Evolutionary conservation across 1,139 yeast genomes (phyloP).

Genomic region (Sugiyamaella novakii): DNA sequence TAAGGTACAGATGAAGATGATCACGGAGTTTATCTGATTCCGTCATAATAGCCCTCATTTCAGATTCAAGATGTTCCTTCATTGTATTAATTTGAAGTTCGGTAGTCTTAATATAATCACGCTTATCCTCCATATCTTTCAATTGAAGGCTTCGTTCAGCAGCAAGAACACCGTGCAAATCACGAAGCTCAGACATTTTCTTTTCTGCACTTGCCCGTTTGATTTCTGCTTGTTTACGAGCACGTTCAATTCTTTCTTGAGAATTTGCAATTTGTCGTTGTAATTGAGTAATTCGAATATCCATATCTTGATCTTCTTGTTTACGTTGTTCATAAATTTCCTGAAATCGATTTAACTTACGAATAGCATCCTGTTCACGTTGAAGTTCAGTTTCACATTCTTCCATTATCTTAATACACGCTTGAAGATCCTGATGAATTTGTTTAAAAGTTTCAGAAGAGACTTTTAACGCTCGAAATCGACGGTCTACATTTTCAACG

Average conservation of each 20-base stretch:
- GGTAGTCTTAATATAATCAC: constrained; percentile 51
- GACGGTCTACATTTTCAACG: constrained; percentile 50
- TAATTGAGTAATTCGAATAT: constrained; percentile 53
- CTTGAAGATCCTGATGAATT: constrained; percentile 58
- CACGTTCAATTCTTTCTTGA: constrained; percentile 56
- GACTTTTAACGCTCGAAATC: constrained; percentile 54
- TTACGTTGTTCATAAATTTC: constrained; percentile 53
- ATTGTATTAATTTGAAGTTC: constrained; percentile 51
- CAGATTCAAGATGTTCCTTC: constrained; percentile 53
- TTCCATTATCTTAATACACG: constrained; percentile 55
- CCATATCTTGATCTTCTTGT: constrained; percentile 51
- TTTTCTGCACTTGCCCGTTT: constrained; percentile 51
- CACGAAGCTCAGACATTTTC: constrained; percentile 50
- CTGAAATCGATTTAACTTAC: constrained; percentile 47
- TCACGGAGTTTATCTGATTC: constrained; percentile 59
- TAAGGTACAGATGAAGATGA: constrained; percentile 53
- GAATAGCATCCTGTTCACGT: constrained; percentile 50
- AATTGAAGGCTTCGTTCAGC: constrained; percentile 56
- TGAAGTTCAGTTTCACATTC: constrained; percentile 58
- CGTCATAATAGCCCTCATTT: constrained; percentile 54
- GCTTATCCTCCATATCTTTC: constrained; percentile 53
- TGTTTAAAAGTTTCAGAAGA: constrained; percentile 62
- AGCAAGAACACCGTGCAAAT: constrained; percentile 52
- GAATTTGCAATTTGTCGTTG: constrained; percentile 56
- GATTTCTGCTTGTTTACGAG: constrained; percentile 53